Percentiles rank a stretch among this genome's conserved stretches.
These are phyloP conservation scores for Blastocystis sp. DNA, from an alignment of 352 stramenopile genomes.

Conservation along the genomic window DNA sequence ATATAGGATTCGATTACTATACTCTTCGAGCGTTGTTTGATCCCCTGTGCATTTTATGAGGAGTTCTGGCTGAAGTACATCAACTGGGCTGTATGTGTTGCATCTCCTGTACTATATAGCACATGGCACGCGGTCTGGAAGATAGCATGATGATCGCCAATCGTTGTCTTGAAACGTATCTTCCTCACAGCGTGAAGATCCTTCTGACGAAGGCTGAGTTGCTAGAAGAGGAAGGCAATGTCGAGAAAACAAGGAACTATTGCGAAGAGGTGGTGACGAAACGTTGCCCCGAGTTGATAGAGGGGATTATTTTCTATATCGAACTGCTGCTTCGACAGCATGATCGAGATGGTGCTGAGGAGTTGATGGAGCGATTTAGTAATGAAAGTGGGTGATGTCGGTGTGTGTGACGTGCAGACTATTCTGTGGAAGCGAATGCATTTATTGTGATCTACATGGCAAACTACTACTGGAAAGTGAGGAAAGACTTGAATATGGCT, in stretches of 20 bases:
- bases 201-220: constrained; percentile 24
- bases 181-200: constrained; percentile 8
- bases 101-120: neutral
- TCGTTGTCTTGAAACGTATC: neutral
- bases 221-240: neutral
- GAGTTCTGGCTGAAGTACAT: constrained; percentile 61
- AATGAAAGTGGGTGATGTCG: neutral
- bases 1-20: constrained; percentile 6
- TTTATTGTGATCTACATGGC: constrained; percentile 30
- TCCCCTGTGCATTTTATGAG: constrained; percentile 60
- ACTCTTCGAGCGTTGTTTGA: constrained; percentile 61
- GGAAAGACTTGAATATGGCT: neutral
- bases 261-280: neutral
- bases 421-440: neutral
- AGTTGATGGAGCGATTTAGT: neutral
- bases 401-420: neutral
- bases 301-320: constrained; percentile 27
- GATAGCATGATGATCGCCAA: constrained; percentile 5
- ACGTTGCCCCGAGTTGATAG: constrained; percentile 2
- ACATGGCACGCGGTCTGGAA: neutral
- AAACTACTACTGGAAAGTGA: constrained; percentile 59
- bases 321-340: constrained; percentile 16
- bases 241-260: neutral
- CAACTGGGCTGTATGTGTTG: neutral
- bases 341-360: constrained; percentile 42